Conservation (phyloP, 2,329 filamentous ascomycete genomes). For the Pseudogymnoascus sp. region DNA sequence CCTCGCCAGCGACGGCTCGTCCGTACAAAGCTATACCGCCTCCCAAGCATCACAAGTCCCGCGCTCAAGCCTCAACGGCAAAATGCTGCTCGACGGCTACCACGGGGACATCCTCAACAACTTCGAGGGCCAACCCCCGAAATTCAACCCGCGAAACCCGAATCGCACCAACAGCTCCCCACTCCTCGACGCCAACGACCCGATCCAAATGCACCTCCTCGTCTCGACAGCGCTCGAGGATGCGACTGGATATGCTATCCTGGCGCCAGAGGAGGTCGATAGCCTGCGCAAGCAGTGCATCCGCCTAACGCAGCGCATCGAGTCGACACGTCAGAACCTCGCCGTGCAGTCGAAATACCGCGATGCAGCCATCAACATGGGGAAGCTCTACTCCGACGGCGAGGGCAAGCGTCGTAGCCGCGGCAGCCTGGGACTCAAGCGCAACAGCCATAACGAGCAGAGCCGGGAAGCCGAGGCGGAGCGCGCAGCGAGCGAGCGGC, state of each 20-base stretch:
- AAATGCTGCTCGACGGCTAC: slow-evolving; percentile 53
- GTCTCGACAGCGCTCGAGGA: slow-evolving; percentile 90
- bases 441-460: slow-evolving; percentile 31
- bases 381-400: slow-evolving; percentile 63
- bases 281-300: slow-evolving; percentile 80
- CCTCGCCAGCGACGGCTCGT: background rate
- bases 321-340: slow-evolving; percentile 74
- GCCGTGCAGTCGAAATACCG: slow-evolving; percentile 88
- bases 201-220: slow-evolving; percentile 80
- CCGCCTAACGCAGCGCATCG: slow-evolving; percentile 66
- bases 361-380: slow-evolving; percentile 83
- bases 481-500: slow-evolving; percentile 64
- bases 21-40: background rate
- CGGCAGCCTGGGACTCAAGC: slow-evolving; percentile 41
- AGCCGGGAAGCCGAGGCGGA: slow-evolving; percentile 62
- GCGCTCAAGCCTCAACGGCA: slow-evolving; percentile 30
- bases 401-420: slow-evolving; percentile 43
- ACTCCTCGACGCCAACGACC: slow-evolving; percentile 58
- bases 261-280: slow-evolving; percentile 89
- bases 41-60: background rate
- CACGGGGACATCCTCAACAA: slow-evolving; percentile 46
- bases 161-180: slow-evolving; percentile 48
- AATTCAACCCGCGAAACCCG: slow-evolving; percentile 52
- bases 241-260: slow-evolving; percentile 74
- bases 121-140: slow-evolving; percentile 46